Conservation (phyloP, 306 rosid genomes). For the Oemleria cerasiformis region DNA sequence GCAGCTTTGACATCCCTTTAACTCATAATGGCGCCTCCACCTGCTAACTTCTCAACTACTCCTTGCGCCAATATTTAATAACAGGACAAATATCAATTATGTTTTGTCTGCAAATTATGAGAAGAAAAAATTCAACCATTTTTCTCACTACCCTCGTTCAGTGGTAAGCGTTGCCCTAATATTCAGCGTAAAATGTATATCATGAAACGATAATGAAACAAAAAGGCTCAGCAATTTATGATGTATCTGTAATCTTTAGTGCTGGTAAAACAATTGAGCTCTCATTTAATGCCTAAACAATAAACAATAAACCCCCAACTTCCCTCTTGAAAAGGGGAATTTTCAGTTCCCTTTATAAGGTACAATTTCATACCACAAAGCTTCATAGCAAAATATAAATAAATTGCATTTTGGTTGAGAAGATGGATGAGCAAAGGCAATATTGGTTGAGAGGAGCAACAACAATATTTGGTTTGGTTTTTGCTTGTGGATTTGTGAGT, state of each 20-base stretch:
- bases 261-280: conserved; percentile 23
- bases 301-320: conserved; percentile 48
- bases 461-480: conserved; percentile 37
- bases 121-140: neutral
- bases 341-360: conserved; percentile 33
- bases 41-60: conserved; percentile 38
- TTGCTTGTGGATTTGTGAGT: conserved; percentile 29
- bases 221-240: neutral
- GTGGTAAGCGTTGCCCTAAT: too few species aligned
- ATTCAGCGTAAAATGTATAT: too few species aligned
- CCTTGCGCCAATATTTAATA: conserved; percentile 9
- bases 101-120: neutral
- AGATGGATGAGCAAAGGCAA: conserved; percentile 33
- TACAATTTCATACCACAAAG: conserved; percentile 6
- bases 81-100: neutral
- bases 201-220: neutral
- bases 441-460: conserved; percentile 22
- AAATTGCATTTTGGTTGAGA: conserved; percentile 11
- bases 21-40: conserved; percentile 16
- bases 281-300: conserved; percentile 53
- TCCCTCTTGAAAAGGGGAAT: conserved; percentile 39
- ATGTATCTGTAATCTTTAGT: conserved; percentile 8
- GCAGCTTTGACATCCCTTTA: conserved; percentile 29
- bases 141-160: too few species aligned
- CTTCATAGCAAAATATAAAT: neutral